Conservation (phyloP, 2,329 filamentous ascomycete species). For the Monosporascus ibericus region DNA sequence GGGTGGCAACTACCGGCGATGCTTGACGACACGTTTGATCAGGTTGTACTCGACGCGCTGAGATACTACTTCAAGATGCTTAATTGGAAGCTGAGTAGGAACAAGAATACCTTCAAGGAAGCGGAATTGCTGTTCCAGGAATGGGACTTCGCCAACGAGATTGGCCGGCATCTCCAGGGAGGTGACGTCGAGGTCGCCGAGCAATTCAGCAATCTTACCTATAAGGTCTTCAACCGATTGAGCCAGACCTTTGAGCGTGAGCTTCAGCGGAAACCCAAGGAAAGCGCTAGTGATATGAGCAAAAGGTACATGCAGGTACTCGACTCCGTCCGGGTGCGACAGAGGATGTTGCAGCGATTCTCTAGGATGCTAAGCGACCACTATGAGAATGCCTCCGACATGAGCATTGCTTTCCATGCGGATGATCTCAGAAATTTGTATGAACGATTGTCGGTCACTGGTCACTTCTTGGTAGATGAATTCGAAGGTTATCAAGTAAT, state of each 20-base stretch:
- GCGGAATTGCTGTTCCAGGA: conserved; percentile 95
- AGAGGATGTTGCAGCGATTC: conserved; percentile 94
- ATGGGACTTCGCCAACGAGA: conserved; percentile 94
- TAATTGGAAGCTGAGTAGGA: conserved; percentile 94
- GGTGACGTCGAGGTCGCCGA: conserved; percentile 96
- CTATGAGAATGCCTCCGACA: conserved; percentile 95
- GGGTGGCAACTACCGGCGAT: conserved; percentile 95
- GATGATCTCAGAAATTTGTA: conserved; percentile 71
- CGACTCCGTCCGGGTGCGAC: conserved; percentile 91
- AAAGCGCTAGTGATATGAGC: conserved; percentile 83
- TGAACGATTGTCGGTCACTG: conserved; percentile 71
- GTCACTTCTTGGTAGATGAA: conserved; percentile 82
- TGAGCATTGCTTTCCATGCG: conserved; percentile 69
- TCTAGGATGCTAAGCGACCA: conserved; percentile 83
- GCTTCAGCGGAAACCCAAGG: conserved; percentile 75
- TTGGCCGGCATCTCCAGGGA: conserved; percentile 83
- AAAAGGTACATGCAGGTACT: conserved; percentile 94
- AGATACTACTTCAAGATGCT: conserved; percentile 99
- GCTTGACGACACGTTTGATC: conserved; percentile 94
- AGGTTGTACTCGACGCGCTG: conserved; percentile 82
- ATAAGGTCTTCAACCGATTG: conserved; percentile 82
- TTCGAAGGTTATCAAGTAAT: conserved; percentile 76
- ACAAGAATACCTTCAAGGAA: conserved; percentile 99
- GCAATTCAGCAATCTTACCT: conserved; percentile 91
- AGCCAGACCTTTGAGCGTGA: conserved; percentile 91